Percentiles rank a stretch among this genome's conserved stretches.
Conservation (phyloP, 495 filamentous ascomycete species). For the Glarea lozoyensis region DNA sequence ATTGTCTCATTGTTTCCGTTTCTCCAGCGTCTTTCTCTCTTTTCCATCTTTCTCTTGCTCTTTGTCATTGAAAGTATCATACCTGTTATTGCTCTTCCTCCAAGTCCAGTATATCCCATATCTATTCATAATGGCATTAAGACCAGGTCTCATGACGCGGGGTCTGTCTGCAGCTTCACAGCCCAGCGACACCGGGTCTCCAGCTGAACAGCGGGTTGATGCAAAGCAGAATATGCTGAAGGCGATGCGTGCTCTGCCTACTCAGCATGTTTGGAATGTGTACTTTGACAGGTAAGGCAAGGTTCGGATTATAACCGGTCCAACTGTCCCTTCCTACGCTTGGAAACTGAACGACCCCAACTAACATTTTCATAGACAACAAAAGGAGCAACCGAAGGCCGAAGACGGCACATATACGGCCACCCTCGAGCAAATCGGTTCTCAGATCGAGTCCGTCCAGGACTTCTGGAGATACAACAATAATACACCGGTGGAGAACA, state of each 20-base stretch:
- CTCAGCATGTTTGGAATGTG: constrained; percentile 53
- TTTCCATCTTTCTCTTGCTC: not conserved
- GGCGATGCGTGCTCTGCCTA: constrained; percentile 48
- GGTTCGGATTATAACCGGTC: too few species aligned
- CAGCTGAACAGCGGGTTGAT: constrained; percentile 49
- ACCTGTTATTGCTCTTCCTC: not conserved
- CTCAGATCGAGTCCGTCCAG: constrained; percentile 63
- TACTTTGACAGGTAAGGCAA: constrained; percentile 48
- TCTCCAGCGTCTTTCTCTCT: not conserved
- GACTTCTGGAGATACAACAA: constrained; percentile 88
- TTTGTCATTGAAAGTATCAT: not conserved
- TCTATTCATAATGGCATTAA: constrained; percentile 31
- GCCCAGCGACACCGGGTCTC: constrained; percentile 40
- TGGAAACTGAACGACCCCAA: too few species aligned
- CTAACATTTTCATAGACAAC: constrained; percentile 21
- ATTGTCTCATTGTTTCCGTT: not conserved
- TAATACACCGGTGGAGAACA: constrained; percentile 68
- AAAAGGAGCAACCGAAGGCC: constrained; percentile 31
- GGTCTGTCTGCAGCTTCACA: constrained; percentile 39
- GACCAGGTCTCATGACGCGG: constrained; percentile 44
- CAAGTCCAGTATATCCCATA: constrained; percentile 1
- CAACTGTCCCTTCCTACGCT: too few species aligned
- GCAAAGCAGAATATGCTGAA: constrained; percentile 51
- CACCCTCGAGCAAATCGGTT: constrained; percentile 56
- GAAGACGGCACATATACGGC: constrained; percentile 45